Conservation (phyloP, 257 asterid genomes). For the Solanum pinnatisectum region DNA sequence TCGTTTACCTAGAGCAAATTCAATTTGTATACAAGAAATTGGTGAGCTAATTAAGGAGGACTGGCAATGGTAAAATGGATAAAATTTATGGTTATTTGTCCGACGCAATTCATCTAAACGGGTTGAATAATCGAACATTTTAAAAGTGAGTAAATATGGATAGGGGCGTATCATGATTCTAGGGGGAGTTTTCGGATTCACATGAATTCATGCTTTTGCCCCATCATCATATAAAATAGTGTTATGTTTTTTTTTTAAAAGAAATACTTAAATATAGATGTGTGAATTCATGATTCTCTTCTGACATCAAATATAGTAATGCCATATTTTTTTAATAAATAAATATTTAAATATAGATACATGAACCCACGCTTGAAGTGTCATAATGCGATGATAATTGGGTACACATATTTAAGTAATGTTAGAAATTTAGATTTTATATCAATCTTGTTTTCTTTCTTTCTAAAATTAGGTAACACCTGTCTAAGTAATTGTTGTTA, state of each 20-base stretch:
- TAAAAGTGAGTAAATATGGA: neutral
- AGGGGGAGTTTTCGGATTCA: no score
- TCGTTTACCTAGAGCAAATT: neutral
- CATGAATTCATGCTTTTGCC: no score
- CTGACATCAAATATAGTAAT: no score
- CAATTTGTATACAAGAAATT: neutral
- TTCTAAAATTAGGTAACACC: neutral
- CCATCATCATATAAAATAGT: no score
- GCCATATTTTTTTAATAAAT: no score
- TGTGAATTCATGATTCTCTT: neutral
- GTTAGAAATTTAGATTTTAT: no score
- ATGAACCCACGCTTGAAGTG: neutral
- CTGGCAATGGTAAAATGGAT: no score
- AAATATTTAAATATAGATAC: no score
- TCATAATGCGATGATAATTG: neutral
- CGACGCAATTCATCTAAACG: neutral
- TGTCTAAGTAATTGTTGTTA: neutral
- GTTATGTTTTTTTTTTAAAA: neutral
- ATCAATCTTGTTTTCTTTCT: no score
- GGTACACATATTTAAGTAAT: neutral
- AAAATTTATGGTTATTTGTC: neutral
- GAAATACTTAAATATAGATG: neutral
- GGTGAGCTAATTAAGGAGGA: neutral
- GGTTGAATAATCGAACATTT: neutral
- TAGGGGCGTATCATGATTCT: neutral